Evolutionary conservation across 331 rosid species (phyloP).

Genomic region (Malus hybrid): DNA sequence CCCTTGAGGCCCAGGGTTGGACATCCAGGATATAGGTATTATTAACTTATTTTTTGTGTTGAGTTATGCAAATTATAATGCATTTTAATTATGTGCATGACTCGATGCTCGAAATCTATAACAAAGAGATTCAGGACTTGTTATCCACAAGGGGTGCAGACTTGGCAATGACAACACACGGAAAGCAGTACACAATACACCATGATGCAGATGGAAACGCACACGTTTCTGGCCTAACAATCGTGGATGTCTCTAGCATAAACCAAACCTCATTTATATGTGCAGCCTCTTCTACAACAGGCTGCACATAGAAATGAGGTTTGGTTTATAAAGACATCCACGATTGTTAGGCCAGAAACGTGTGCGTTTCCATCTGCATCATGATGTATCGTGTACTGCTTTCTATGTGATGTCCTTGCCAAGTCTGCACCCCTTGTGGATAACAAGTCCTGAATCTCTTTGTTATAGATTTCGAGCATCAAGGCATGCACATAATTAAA

Average conservation of each 20-base stretch:
- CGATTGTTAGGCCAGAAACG: conserved; percentile 70
- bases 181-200: conserved; percentile 70
- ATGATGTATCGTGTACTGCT: conserved; percentile 74
- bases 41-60: neutral
- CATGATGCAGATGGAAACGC: conserved; percentile 87
- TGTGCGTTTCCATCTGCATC: conserved; percentile 76
- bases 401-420: conserved; percentile 40
- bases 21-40: conserved; percentile 71
- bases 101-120: conserved; percentile 74
- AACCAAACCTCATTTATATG: conserved; percentile 27
- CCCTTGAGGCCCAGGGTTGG: conserved; percentile 77
- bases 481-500: conserved; percentile 64
- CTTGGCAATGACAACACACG: conserved; percentile 31
- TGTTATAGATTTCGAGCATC: conserved; percentile 70
- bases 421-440: conserved; percentile 42
- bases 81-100: conserved; percentile 50
- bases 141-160: conserved; percentile 47
- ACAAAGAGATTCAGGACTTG: conserved; percentile 73
- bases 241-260: conserved; percentile 59
- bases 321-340: conserved; percentile 55
- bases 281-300: conserved; percentile 28
- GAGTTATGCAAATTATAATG: neutral
- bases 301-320: conserved; percentile 58
- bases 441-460: conserved; percentile 69
- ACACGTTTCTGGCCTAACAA: conserved; percentile 64